A percentile compares a stretch with the other conserved stretches of the same genome.
phyloP scores from a whole-genome alignment of 2,329 filamentous ascomycete genomes.

The Nannizziopsis arthrosporioides region DNA sequence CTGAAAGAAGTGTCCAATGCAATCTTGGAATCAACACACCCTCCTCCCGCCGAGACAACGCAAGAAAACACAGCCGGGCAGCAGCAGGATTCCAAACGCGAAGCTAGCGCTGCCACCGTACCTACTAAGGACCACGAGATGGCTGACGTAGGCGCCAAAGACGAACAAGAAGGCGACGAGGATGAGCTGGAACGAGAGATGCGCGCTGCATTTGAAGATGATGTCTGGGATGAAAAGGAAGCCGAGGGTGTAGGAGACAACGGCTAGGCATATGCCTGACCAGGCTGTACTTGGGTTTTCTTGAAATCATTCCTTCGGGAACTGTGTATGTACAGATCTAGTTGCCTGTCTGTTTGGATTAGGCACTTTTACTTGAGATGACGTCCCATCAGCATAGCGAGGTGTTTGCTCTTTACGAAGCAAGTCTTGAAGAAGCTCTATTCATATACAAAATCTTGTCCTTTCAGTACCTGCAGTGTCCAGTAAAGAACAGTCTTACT shows the following conservation, averaged over 20 bases:
- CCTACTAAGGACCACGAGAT: slow-evolving; percentile 10
- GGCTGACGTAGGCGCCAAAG: slow-evolving; percentile 8
- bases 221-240: slow-evolving; percentile 26
- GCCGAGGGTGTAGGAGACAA: slow-evolving; percentile 22
- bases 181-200: slow-evolving; percentile 44
- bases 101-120: slow-evolving; percentile 17
- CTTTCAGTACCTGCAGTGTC: too few relatives aligned
- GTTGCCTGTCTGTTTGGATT: background rate
- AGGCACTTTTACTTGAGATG: background rate
- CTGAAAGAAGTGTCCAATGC: slow-evolving; percentile 29
- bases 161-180: slow-evolving; percentile 26
- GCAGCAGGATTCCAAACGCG: slow-evolving; percentile 30
- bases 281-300: too few relatives aligned
- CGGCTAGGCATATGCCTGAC: background rate
- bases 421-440: too few relatives aligned
- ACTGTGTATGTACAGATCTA: too few relatives aligned
- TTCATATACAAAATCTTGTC: too few relatives aligned
- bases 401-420: slow-evolving; percentile 9
- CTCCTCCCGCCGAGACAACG: slow-evolving; percentile 7
- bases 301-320: too few relatives aligned
- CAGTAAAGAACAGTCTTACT: too few relatives aligned
- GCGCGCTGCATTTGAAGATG: slow-evolving; percentile 47
- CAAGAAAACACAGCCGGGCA: slow-evolving; percentile 48
- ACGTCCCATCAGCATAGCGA: slow-evolving; percentile 12
- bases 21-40: slow-evolving; percentile 13